phyloP scores from a whole-genome alignment of 192 early-diverging fungal genomes.

The Mortierella claussenii region DNA sequence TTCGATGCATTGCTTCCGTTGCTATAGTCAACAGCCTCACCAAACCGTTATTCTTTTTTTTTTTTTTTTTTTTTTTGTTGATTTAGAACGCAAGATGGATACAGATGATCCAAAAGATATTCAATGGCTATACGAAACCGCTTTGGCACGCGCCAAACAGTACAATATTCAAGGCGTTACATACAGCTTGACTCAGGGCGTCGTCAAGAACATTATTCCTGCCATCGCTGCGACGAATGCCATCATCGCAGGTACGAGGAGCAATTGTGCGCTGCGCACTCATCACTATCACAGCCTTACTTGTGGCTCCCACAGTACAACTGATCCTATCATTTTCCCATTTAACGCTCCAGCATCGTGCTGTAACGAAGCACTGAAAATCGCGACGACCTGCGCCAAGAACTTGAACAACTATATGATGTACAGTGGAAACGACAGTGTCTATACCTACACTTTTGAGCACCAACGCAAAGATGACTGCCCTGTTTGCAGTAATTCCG shows the following conservation, averaged over 20 bases:
- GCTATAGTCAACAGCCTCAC: too few relatives aligned
- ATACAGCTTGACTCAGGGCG: constrained; percentile 92
- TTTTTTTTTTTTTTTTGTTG: background rate
- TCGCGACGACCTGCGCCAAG: constrained; percentile 81
- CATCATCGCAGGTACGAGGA: constrained; percentile 69
- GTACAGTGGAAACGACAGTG: constrained; percentile 91
- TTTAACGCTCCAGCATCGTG: too few relatives aligned
- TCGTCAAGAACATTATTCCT: constrained; percentile 99
- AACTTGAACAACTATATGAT: constrained; percentile 96
- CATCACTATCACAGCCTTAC: background rate
- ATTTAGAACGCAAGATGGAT: constrained; percentile 71
- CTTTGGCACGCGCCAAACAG: constrained; percentile 73
- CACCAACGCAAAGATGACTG: constrained; percentile 87
- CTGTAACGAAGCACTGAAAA: constrained; percentile 95
- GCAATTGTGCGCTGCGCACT: background rate
- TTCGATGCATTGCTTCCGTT: too few relatives aligned
- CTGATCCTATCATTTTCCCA: background rate
- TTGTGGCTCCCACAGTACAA: background rate
- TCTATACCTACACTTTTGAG: constrained; percentile 92
- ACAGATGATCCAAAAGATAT: constrained; percentile 84
- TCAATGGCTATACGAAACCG: constrained; percentile 77
- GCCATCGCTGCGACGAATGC: constrained; percentile 94
- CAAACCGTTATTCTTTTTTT: too few relatives aligned
- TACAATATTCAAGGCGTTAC: constrained; percentile 91
- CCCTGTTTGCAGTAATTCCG: constrained; percentile 86